Conservation (phyloP, 371 early-diverging fungal species). For the Mortierella sp. region DNA sequence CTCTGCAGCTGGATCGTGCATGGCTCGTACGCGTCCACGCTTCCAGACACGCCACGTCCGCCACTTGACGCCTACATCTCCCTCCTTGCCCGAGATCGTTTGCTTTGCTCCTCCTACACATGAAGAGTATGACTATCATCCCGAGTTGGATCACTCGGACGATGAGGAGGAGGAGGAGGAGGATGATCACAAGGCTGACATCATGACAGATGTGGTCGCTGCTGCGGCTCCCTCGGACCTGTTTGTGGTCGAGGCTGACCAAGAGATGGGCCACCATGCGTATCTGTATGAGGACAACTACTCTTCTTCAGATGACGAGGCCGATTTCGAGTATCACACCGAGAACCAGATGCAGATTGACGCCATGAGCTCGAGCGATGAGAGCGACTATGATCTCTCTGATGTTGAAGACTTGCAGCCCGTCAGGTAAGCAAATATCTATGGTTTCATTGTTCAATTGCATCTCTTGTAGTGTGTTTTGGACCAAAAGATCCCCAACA, state of each 20-base stretch:
- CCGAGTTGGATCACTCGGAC: conserved; percentile 49
- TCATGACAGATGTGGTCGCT: conserved; percentile 7
- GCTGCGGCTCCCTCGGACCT: conserved; percentile 19
- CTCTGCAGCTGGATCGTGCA: conserved; percentile 24
- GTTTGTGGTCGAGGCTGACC: conserved; percentile 42
- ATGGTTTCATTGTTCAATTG: background rate
- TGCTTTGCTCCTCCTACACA: conserved; percentile 53
- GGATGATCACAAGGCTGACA: conserved; percentile 13
- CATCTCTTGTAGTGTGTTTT: background rate
- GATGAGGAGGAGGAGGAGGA: conserved; percentile 50
- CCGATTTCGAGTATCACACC: conserved; percentile 35
- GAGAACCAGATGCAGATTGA: conserved; percentile 50
- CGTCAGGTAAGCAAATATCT: conserved; percentile 47
- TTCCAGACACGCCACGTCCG: conserved; percentile 51
- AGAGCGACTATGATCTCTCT: conserved; percentile 51
- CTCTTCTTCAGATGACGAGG: conserved; percentile 49
- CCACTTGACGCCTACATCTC: conserved; percentile 50
- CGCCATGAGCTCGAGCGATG: conserved; percentile 53
- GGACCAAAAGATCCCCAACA: background rate
- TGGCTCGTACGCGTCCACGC: conserved; percentile 23
- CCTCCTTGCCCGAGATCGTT: conserved; percentile 42
- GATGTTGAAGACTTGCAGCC: conserved; percentile 48
- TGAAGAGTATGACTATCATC: conserved; percentile 49
- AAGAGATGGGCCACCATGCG: conserved; percentile 20
- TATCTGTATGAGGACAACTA: conserved; percentile 46